Evolutionary conservation across 2,329 filamentous ascomycete genomes (phyloP), one percentile per base, ranked within the genome.

Genomic region (Phoma sp.): DNA sequence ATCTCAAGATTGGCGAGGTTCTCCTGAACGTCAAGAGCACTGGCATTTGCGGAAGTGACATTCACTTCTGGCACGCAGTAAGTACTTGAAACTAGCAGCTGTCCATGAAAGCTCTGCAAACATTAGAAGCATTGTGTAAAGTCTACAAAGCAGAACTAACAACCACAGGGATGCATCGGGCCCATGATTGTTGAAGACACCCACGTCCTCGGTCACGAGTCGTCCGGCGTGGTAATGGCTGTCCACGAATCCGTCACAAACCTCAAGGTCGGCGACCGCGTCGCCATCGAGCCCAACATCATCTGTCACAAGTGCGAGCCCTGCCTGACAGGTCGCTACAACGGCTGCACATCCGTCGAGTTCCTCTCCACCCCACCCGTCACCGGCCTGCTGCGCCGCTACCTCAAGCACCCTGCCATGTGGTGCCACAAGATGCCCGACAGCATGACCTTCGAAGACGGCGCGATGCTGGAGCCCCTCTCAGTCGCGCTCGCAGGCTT

Each of bases 381-480:
- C 27, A 84, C 90, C 7, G 95, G 93, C 32, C 83, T 98, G 59
- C 82, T 98, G 66, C 86, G 93, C 65, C 86, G 93, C 75, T 97
- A 97, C 75, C 90, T 97, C 78, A 96, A 93, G 80, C 93, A 97
- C 80, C 93, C 91, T 2, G 92, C 93, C 18, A 82, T 89, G 44
- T 97, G 93, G 92, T 97, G 93, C 79, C 91, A 97, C 82, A 96
- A 96, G 82, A 95, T 98, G 65, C 91, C 90, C 42, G 81, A 90
- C 75, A 75, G 65, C 61, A 93, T 98, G 89, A 89, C 87, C 50
- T 98, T 87, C 72, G 93, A 98, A 79, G 86, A 96, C 71, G 95
- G 93, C 47, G 89, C 93, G 11, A 83, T 97, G 78, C 81, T 98
- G 38, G 95, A 98, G 80, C 93, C 93, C 1, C 82, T 98, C 46